Percentiles rank a stretch among this genome's conserved stretches.
Evolutionary conservation across 441 rosid genomes (phyloP).

Genomic region (Syzygium syzygioides): DNA sequence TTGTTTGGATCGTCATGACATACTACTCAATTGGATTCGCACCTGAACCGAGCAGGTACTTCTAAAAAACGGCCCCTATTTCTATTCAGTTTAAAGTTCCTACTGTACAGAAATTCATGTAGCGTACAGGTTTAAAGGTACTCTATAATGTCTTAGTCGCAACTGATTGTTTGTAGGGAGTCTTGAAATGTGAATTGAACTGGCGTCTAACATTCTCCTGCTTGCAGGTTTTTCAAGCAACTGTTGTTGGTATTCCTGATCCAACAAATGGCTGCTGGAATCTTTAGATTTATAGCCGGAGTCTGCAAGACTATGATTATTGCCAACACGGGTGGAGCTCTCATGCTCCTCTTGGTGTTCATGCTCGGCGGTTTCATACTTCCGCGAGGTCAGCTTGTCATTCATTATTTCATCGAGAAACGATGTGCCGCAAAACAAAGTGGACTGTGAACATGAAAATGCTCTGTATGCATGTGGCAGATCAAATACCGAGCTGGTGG

Average conservation of each 20-base stretch:
- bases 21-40: constrained; percentile 73
- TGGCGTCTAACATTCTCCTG: background rate
- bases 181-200: background rate
- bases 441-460: background rate
- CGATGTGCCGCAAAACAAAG: background rate
- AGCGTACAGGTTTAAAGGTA: background rate
- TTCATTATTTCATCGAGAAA: background rate
- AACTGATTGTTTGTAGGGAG: background rate
- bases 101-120: background rate
- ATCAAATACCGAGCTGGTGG: constrained; percentile 7
- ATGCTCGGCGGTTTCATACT: constrained; percentile 82
- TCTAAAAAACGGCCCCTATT: background rate
- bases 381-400: constrained; percentile 40
- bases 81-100: background rate
- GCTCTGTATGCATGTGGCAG: background rate
- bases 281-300: constrained; percentile 66
- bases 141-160: background rate
- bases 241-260: constrained; percentile 46
- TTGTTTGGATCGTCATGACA: constrained; percentile 55
- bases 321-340: constrained; percentile 72
- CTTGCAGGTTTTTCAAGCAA: constrained; percentile 73
- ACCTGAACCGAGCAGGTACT: constrained; percentile 67
- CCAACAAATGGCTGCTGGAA: constrained; percentile 84
- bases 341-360: constrained; percentile 52
- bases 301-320: constrained; percentile 77